phyloP scores from a whole-genome alignment of 192 early-diverging fungal species.

The Rhizophagus prolifer region DNA sequence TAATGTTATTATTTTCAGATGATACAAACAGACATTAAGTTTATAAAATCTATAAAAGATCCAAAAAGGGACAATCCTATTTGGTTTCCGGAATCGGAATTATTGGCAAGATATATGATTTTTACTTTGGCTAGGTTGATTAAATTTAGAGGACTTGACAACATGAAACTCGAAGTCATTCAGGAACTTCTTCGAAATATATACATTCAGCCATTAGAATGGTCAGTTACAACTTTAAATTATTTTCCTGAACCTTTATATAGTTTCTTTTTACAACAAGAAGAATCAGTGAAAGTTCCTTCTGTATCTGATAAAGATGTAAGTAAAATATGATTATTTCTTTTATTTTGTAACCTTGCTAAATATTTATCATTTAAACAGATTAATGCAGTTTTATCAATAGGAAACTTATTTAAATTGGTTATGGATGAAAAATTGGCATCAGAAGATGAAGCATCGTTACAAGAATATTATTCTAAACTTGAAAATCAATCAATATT shows the following conservation, averaged over 20 bases:
- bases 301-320: constrained; percentile 7
- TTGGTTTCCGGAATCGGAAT: constrained; percentile 65
- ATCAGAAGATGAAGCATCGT: constrained; percentile 12
- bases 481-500: constrained; percentile 63
- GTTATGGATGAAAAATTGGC: not conserved
- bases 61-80: constrained; percentile 51
- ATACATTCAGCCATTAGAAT: constrained; percentile 50
- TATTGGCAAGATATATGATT: constrained; percentile 54
- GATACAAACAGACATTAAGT: constrained; percentile 48
- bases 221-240: constrained; percentile 52
- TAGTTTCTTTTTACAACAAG: constrained; percentile 38
- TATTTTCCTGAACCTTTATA: constrained; percentile 54
- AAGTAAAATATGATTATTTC: not conserved
- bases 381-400: constrained; percentile 4
- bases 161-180: constrained; percentile 50
- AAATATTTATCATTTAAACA: not conserved
- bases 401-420: constrained; percentile 10
- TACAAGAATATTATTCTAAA: constrained; percentile 57
- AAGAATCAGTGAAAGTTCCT: constrained; percentile 29
- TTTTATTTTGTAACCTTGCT: not conserved
- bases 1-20: constrained; percentile 30
- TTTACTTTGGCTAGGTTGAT: constrained; percentile 52
- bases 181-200: constrained; percentile 47
- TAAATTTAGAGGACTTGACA: constrained; percentile 52
- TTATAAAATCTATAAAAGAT: constrained; percentile 54